Conservation (phyloP, 1,284 basidiomycete genomes). For the Porodaedalea pini region DNA sequence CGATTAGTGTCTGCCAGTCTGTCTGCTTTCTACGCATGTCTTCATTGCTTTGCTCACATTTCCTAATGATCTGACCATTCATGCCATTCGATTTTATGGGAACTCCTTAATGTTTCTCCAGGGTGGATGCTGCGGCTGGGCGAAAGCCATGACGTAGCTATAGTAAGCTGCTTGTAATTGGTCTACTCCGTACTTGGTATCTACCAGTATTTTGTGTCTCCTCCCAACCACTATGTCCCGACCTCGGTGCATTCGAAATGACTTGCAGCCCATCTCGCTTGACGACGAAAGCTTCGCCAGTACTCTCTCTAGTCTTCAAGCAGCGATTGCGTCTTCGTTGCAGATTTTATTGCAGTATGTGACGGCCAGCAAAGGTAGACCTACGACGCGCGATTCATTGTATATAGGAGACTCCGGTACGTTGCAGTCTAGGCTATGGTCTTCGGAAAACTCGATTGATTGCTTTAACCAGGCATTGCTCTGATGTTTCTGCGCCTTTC, state of each 20-base stretch:
- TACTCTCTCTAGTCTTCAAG: neutral
- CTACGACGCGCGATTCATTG: constrained; percentile 3
- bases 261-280: constrained; percentile 5
- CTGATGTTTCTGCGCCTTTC: constrained; percentile 17
- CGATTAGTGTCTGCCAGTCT: neutral
- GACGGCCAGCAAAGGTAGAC: neutral
- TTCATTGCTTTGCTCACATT: neutral
- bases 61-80: too few species aligned
- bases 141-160: neutral
- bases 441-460: neutral
- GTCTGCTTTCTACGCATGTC: neutral
- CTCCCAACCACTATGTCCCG: neutral
- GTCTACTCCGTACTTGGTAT: neutral
- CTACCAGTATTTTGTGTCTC: neutral
- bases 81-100: too few species aligned
- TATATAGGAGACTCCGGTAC: constrained; percentile 17
- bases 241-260: constrained; percentile 5
- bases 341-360: neutral
- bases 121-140: neutral
- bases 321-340: constrained; percentile 2
- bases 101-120: too few species aligned
- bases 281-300: neutral
- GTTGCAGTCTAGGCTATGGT: neutral
- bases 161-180: too few species aligned
- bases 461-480: constrained; percentile 9